Conservation (phyloP, 2,329 filamentous ascomycete species). For the Beauveria pseudobassiana region DNA sequence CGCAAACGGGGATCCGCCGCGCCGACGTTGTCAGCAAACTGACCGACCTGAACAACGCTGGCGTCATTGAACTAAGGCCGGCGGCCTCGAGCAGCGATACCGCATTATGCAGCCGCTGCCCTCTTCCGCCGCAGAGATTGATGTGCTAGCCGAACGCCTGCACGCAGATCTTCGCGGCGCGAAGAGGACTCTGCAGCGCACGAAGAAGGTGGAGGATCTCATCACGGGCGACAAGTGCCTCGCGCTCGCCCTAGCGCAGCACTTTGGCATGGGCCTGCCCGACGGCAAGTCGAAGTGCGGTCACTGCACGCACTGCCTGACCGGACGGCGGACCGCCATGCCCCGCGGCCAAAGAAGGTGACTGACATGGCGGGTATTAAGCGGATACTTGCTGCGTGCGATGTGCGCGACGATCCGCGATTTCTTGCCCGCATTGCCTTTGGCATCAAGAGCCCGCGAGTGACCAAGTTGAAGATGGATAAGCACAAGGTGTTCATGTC, state of each 20-base stretch:
- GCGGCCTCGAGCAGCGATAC: conserved; percentile 47
- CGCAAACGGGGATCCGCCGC: conserved; percentile 28
- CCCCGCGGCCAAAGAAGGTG: conserved; percentile 29
- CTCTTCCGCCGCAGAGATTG: conserved; percentile 30
- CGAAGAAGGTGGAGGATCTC: conserved; percentile 42
- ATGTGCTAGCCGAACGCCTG: conserved; percentile 37
- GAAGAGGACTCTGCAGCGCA: conserved; percentile 45
- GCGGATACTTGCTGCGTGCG: conserved; percentile 34
- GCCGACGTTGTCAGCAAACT: conserved; percentile 45
- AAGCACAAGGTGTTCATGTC: conserved; percentile 40
- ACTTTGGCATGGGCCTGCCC: conserved; percentile 49
- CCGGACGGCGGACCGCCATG: conserved; percentile 29
- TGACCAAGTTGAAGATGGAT: conserved; percentile 40
- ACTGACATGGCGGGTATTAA: conserved; percentile 34
- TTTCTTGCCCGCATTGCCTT: conserved; percentile 54
- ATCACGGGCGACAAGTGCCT: conserved; percentile 46
- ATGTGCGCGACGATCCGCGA: conserved; percentile 47
- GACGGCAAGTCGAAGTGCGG: conserved; percentile 39
- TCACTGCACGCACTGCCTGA: conserved; percentile 39
- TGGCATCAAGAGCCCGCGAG: conserved; percentile 52
- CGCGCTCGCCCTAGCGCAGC: conserved; percentile 41
- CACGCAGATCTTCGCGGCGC: conserved; percentile 42
- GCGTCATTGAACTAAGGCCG: conserved; percentile 43
- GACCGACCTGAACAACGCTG: conserved; percentile 43
- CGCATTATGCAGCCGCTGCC: conserved; percentile 42